Base-by-base conservation (phyloP, 805 yeast genomes). In the Grigorovia transvaalensis region DNA sequence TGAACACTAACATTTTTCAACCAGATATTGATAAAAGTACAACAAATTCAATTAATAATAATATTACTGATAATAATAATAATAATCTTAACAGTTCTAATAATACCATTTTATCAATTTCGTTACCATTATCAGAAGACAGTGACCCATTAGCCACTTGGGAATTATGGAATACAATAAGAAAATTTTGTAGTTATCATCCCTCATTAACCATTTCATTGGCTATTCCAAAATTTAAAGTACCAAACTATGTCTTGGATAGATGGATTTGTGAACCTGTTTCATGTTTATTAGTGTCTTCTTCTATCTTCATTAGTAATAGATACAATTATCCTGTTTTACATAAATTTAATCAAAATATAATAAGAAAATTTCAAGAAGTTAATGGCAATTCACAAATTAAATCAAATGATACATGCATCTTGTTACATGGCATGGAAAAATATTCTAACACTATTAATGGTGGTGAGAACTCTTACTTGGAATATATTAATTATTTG, bases 251-350 rank as follows among this genome's bases (percentile, higher is more conserved):
- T 50, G 79, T 82, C 2, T 59, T 79, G 2, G 72, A 77, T 23
- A 68, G 88, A 51, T 84, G 90, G 90, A 64, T 79, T 51, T 71
- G 83, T 27, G 90, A 84, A 63, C 88, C 88, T 0, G 76, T 84
- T 1, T 71, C 78, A 6, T 76, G 79, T 61, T 68, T 82, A 18
- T 62, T 83, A 45, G 59, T 84, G 3, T 77, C 86, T 0, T 74
- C 79, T 2, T 71, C 80, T 2, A 70, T 78, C 4, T 84, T 84
- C 57, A 71, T 81, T 5, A 71, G 76, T 19, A 84, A 84, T 58
- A 74, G 78, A 20, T 79, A 79, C 57, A 75, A 76, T 30, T 82
- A 74, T 58, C 89, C 89, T 0, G 90, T 84, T 1, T 69, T 84
- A 33, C 75, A 80, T 52, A 81, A 79, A 56, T 72, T 76, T 50